phyloP scores from a whole-genome alignment of 1,139 yeast species.

The Suhomyces wounanorum region DNA sequence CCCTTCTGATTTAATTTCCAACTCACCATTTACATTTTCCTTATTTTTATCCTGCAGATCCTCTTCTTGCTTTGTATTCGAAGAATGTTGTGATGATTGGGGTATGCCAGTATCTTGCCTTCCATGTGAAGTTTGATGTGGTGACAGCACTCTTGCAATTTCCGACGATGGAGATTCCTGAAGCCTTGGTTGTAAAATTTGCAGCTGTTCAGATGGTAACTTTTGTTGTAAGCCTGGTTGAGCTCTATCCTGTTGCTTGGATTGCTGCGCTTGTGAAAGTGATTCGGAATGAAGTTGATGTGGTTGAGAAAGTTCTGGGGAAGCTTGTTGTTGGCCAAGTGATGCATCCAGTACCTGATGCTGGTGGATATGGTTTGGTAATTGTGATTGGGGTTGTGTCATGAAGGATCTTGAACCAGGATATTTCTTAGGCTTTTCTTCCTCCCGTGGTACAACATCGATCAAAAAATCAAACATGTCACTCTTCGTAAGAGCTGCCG shows the following conservation, averaged over 20 bases:
- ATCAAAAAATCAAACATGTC: constrained; percentile 97
- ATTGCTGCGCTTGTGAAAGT: not conserved
- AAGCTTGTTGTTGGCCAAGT: constrained; percentile 9
- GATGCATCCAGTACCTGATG: constrained; percentile 7
- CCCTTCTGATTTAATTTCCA: not conserved
- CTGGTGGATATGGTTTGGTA: constrained; percentile 15
- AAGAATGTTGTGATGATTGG: not conserved
- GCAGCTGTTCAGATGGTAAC: not conserved
- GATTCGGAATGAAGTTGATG: constrained; percentile 9
- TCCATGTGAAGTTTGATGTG: constrained; percentile 12
- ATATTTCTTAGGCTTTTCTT: constrained; percentile 54
- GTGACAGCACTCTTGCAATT: not conserved
- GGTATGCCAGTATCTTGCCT: not conserved
- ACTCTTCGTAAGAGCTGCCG: constrained; percentile 89
- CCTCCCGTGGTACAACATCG: constrained; percentile 91
- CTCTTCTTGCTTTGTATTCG: not conserved
- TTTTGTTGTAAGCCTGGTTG: constrained; percentile 4
- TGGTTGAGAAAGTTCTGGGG: constrained; percentile 14
- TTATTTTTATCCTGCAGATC: not conserved
- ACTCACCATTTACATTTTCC: not conserved
- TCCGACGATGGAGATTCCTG: not conserved
- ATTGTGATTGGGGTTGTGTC: constrained; percentile 11
- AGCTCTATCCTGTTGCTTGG: not conserved
- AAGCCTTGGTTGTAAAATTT: not conserved
- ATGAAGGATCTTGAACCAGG: constrained; percentile 9